Percentiles rank a stretch among this genome's conserved stretches.
These are phyloP conservation scores for Arthroderma uncinatum DNA, from an alignment of 2,329 filamentous ascomycete genomes.

Conservation along the genomic window DNA sequence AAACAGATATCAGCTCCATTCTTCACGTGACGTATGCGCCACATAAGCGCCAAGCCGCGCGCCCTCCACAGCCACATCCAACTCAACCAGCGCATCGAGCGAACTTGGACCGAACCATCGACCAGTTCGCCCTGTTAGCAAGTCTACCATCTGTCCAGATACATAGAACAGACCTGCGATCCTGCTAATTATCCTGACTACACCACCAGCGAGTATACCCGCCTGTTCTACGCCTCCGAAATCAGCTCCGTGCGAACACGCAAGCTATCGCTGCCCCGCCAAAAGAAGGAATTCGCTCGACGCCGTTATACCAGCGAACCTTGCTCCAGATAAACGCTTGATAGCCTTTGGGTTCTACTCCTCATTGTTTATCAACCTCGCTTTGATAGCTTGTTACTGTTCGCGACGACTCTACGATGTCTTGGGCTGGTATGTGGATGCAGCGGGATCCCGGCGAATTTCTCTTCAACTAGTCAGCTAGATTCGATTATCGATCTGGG, in stretches of 20 bases:
- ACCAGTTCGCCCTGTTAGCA: not conserved
- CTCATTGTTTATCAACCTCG: not conserved
- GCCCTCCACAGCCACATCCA: not conserved
- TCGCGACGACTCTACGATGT: constrained; percentile 10
- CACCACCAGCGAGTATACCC: not conserved
- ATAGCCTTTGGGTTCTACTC: not conserved
- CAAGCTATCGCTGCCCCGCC: not conserved
- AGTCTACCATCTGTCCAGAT: not conserved
- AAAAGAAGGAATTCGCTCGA: not conserved
- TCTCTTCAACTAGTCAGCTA: not conserved
- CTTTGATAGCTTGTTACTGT: not conserved
- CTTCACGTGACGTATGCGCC: not conserved
- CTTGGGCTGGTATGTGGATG: constrained; percentile 16
- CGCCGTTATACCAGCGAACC: not conserved
- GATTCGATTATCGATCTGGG: not conserved
- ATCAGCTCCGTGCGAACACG: not conserved
- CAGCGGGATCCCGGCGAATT: not conserved
- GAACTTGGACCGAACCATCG: not conserved
- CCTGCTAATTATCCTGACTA: not conserved
- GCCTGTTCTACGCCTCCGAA: not conserved
- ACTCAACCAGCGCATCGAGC: no score
- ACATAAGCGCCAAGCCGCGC: not conserved
- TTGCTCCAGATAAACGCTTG: not conserved
- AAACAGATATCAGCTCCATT: no score
- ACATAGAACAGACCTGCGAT: not conserved